These are phyloP conservation scores for Yamadazyma laniorum DNA, from an alignment of 805 yeast species.

Conservation along the genomic window DNA sequence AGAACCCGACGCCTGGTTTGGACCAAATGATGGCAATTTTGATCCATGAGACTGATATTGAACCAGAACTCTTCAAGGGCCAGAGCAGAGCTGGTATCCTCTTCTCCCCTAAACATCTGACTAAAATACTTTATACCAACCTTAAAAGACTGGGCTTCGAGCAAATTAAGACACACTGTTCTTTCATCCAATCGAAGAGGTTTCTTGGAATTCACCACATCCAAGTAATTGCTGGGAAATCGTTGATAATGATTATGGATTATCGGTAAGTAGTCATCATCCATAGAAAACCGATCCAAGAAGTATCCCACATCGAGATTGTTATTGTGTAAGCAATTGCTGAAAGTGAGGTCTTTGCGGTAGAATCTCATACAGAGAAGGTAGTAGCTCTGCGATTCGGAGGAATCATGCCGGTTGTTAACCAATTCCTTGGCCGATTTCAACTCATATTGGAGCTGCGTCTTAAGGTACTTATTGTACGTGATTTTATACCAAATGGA, in stretches of 20 bases:
- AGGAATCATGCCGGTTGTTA: background rate
- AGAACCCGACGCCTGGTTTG: slow-evolving; percentile 4
- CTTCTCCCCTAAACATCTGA: slow-evolving; percentile 1
- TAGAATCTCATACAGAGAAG: slow-evolving; percentile 4
- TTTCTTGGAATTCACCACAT: background rate
- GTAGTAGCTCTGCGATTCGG: slow-evolving; percentile 4
- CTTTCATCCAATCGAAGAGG: slow-evolving; percentile 4
- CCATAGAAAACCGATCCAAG: slow-evolving; percentile 13
- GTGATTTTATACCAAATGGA: slow-evolving; percentile 16
- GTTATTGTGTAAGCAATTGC: slow-evolving; percentile 2
- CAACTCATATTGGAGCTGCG: slow-evolving; percentile 9
- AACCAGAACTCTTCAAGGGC: slow-evolving; percentile 20
- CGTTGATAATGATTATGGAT: slow-evolving; percentile 8
- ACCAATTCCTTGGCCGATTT: slow-evolving; percentile 2
- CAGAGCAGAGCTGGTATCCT: slow-evolving; percentile 1
- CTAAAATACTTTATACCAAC: slow-evolving; percentile 15
- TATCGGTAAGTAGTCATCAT: slow-evolving; percentile 17
- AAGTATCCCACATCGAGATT: slow-evolving; percentile 8
- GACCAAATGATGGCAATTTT: slow-evolving; percentile 11
- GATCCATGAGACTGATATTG: slow-evolving; percentile 18
- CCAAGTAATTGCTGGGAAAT: background rate
- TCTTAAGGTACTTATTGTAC: slow-evolving; percentile 6
- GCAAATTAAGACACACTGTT: slow-evolving; percentile 15
- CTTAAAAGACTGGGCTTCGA: slow-evolving; percentile 16
- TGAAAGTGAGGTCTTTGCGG: slow-evolving; percentile 2